Evolutionary conservation across 2,329 filamentous ascomycete genomes (phyloP), one percentile per base, ranked within the genome.

Genomic region (Botryotinia convoluta): DNA sequence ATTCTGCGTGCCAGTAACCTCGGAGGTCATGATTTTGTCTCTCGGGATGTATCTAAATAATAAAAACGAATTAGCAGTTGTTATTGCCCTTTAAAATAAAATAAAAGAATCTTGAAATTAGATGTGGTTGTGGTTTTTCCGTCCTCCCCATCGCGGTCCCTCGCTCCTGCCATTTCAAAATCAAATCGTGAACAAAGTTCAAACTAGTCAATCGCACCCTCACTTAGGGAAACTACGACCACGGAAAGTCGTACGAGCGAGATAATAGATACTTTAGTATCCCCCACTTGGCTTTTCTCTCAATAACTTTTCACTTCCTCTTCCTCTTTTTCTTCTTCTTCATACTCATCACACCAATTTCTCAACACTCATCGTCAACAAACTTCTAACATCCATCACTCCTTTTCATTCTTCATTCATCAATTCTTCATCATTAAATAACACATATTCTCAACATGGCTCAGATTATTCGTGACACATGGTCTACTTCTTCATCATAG

Each of bases 401-500:
- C 6, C 26, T 57, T 29, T 54, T 9, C n/a, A 29, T 67, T 39
- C 44, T 51, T 35, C 20, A n/a, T 26, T 65, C 62, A 48, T 16
- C 42, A 22, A 12, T 45, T 26, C 4, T 26, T 35, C 29, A 26
- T 16, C 4, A 18, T 22, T 9, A 12, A 67, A 54, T 22, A 26
- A 54, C 16, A 39, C 32, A 20, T 51, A 67, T 32, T 67, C 12
- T 48, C 14, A n/a, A 35, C 0, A 67, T 67, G 44, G 44, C 63
- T 67, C 63, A 67, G 63, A 37, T 7, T 37, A 51, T 67, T n/a
- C 26, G 22, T 10, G 44, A 37, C 44, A 35, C 7, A 67, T 67
- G 14, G 64, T 67, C 64, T 39, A 51, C 22, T 67, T 67, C 16
- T 54, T 67, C 64, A 54, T 67, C 64, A 67, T 54, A 67, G 64